Conservation (phyloP, 441 rosid species). For the Arabidopsis hybrid region DNA sequence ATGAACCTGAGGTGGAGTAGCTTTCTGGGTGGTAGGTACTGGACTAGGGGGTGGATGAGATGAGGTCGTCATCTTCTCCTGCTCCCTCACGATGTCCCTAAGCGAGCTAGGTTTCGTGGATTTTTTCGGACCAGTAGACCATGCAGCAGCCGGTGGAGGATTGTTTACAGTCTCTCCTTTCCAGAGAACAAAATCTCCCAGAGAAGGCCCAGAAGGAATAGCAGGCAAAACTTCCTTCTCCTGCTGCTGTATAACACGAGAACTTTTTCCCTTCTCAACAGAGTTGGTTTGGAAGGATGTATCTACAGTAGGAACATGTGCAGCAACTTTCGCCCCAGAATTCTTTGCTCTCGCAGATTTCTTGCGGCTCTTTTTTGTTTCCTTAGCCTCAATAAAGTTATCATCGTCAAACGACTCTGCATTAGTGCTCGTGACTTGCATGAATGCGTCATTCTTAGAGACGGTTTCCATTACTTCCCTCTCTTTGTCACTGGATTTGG, state of each 20-base stretch:
- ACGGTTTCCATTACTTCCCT: slow-evolving; percentile 50
- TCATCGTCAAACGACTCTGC: slow-evolving; percentile 62
- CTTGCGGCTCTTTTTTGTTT: slow-evolving; percentile 87
- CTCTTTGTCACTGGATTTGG: slow-evolving; percentile 63
- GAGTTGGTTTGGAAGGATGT: slow-evolving; percentile 64
- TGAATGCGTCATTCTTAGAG: slow-evolving; percentile 42
- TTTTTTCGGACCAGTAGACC: slow-evolving; percentile 85
- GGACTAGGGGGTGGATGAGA: slow-evolving; percentile 57
- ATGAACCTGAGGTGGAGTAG: slow-evolving; percentile 58
- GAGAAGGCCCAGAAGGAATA: slow-evolving; percentile 92
- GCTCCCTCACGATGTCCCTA: slow-evolving; percentile 94
- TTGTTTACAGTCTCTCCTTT: slow-evolving; percentile 65
- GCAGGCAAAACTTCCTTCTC: slow-evolving; percentile 78
- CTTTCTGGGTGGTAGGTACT: slow-evolving; percentile 60
- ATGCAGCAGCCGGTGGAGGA: slow-evolving; percentile 74
- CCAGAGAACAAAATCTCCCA: slow-evolving; percentile 97
- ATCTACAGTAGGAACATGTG: slow-evolving; percentile 53
- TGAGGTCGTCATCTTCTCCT: slow-evolving; percentile 68
- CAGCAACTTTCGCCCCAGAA: slow-evolving; percentile 61
- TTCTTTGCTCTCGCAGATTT: slow-evolving; percentile 87
- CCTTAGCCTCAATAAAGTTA: slow-evolving; percentile 92
- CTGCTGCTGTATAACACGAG: slow-evolving; percentile 66
- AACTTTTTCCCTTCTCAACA: slow-evolving; percentile 73
- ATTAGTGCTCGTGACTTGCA: slow-evolving; percentile 42
- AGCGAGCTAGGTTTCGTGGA: slow-evolving; percentile 72